Conservation (phyloP, 441 rosid species). For the Manihot esculenta region DNA sequence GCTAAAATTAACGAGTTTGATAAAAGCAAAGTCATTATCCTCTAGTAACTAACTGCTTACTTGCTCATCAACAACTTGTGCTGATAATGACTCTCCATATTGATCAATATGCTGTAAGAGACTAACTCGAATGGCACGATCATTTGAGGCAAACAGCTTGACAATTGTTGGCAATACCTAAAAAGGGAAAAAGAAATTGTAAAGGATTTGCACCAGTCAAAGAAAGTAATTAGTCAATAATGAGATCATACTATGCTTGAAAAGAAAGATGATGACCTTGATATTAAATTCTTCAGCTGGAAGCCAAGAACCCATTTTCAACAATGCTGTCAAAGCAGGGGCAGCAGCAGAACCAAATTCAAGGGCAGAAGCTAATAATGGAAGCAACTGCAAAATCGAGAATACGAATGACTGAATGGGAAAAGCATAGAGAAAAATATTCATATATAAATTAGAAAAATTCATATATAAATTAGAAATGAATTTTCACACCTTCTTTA, state of each 20-base stretch:
- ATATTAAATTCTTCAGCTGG: slow-evolving; percentile 77
- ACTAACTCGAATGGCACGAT: slow-evolving; percentile 89
- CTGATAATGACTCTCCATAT: slow-evolving; percentile 84
- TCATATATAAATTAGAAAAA: background rate
- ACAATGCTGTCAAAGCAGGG: slow-evolving; percentile 83
- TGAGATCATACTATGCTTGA: slow-evolving; percentile 4
- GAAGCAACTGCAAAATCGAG: slow-evolving; percentile 80
- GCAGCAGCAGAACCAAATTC: slow-evolving; percentile 99
- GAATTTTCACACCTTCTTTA: slow-evolving; percentile 70
- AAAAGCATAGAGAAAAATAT: slow-evolving; percentile 14
- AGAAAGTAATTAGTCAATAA: background rate
- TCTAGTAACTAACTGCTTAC: slow-evolving; percentile 40
- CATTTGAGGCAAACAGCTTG: slow-evolving; percentile 88
- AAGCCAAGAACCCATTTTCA: slow-evolving; percentile 97
- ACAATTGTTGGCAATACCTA: slow-evolving; percentile 86
- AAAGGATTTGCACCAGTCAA: slow-evolving; percentile 11
- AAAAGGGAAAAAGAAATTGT: slow-evolving; percentile 14
- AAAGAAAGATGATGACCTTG: slow-evolving; percentile 51
- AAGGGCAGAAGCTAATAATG: slow-evolving; percentile 95
- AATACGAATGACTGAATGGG: slow-evolving; percentile 33
- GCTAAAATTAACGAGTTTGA: slow-evolving; percentile 10
- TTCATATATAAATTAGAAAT: slow-evolving; percentile 13
- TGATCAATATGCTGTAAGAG: slow-evolving; percentile 98
- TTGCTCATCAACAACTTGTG: slow-evolving; percentile 94
- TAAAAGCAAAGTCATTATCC: slow-evolving; percentile 20